Evolutionary conservation across 176 grass and related monocot species (phyloP), one percentile per base, ranked within the genome.

Genomic region (Triticum aestivum): DNA sequence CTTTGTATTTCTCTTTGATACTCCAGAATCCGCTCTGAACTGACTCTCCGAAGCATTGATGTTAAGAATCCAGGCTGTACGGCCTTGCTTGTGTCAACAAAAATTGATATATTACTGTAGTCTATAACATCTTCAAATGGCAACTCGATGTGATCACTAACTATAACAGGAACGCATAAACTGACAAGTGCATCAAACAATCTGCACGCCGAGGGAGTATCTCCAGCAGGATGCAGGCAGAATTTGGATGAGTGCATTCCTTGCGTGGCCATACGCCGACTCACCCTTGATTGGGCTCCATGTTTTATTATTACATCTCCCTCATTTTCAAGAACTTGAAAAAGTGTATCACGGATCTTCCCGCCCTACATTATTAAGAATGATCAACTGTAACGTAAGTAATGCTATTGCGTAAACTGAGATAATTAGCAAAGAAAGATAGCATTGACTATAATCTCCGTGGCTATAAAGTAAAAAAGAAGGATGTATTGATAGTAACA

Each of bases 211-310:
- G 94, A 92, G 9, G 92, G 94, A 58, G 94, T 97, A 81, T 97
- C 94, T 80, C 94, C 94, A 37, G 94, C 94, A 30, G 94, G 94
- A 90, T 97, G 94, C n/a, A 97, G 90, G 87, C 94, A 97, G 72
- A 97, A 97, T 82, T 97, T 94, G 3, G 94, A 97, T 42, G 91
- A 90, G 81, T 94, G 94, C 94, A 97, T 97, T 71, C 94, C 94
- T 62, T 21, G 92, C 71, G 92, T 97, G 64, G 94, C 95, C 68
- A 85, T 84, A 56, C 95, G 88, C 47, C 95, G 86, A 69, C 90
- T 94, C 73, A 86, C 95, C 79, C 95, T 94, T 9, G 92, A 97
- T 80, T 94, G 95, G 24, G 90, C 26, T 41, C 95, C 95, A 83
- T 97, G 95, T 71, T 97, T 97, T 78, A 97, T 88, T 75, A 92